Evolutionary conservation across 257 asterid genomes (phyloP).

Genomic region (Echites panduratus): DNA sequence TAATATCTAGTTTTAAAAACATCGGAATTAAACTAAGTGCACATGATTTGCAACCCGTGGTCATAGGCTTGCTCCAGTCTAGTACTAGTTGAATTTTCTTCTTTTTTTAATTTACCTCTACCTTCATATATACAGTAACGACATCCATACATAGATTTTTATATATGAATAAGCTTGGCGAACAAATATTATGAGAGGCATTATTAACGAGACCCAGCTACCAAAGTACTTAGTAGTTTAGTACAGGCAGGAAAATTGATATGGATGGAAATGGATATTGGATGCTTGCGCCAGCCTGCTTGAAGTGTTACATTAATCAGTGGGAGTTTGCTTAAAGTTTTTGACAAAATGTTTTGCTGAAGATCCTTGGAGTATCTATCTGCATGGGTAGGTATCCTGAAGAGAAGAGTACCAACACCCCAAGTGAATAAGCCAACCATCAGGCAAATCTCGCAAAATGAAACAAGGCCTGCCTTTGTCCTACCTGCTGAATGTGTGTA

Average conservation of each 20-base stretch:
- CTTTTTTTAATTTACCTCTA: not conserved
- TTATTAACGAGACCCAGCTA: too few species aligned
- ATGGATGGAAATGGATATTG: not conserved
- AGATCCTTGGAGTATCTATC: too few species aligned
- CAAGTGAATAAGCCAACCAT: not conserved
- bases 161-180: not conserved
- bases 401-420: too few species aligned
- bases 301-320: not conserved
- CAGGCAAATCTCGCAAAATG: too few species aligned
- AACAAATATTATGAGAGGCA: too few species aligned
- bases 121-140: not conserved
- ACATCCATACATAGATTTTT: not conserved
- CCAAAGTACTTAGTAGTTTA: too few species aligned
- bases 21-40: not conserved
- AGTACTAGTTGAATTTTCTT: not conserved
- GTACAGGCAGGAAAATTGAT: too few species aligned
- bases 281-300: not conserved
- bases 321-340: too few species aligned
- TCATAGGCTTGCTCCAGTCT: not conserved
- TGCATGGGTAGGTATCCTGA: too few species aligned
- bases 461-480: slow-evolving; percentile 10
- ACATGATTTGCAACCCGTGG: slow-evolving; percentile 14
- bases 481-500: not conserved
- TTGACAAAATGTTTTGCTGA: too few species aligned
- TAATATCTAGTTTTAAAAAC: too few species aligned